Evolutionary conservation across 768 basidiomycete species (phyloP), one percentile per base, ranked within the genome.

Genomic region (Hypholoma sublateritium): DNA sequence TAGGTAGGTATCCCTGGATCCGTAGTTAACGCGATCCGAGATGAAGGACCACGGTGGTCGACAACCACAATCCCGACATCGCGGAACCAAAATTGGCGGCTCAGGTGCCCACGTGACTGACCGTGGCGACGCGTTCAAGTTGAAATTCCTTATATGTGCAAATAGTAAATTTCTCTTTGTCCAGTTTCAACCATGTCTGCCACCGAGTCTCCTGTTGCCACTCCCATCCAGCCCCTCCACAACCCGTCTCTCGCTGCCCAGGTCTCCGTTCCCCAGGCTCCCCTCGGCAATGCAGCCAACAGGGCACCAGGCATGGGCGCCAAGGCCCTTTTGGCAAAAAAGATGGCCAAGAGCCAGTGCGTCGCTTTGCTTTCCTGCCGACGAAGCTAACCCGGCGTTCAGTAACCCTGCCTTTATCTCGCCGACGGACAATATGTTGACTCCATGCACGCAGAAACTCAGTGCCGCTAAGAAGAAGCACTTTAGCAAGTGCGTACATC

Each of bases 401-500:
- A 94, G 93, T 70, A 97, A 97, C 70, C 89, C 92, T 19, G 85
- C 84, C 34, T 93, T 84, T 67, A 78, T 95, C 66, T 98, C 96
- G 16, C 96, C 96, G 2, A 97, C 96, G 8, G 96, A 99, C 72
- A 92, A 90, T 69, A 80, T 98, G 72, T 85, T 98, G 80, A 96
- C 94, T 2, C 96, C 96, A 3, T 86, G 86, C 69, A 91, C 95
- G 5, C 89, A 95, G 74, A 98, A 98, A 72, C 81, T 98, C 51
- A 89, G 80, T 49, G 91, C 90, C 16, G 89, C 89, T 3, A 95
- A 86, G 81, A 95, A 96, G 81, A 93, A 93, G 73, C 93, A 93
- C 66, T 98, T 97, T 69, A 77, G 72, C 57, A 97, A 93, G 96
- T 96, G 61, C 36, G 87, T 77, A 32, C n/a, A 43, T 22, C 49